Evolutionary conservation across 1,139 yeast genomes (phyloP), one percentile per base, ranked within the genome.

Genomic region (Candida buenavistaensis): DNA sequence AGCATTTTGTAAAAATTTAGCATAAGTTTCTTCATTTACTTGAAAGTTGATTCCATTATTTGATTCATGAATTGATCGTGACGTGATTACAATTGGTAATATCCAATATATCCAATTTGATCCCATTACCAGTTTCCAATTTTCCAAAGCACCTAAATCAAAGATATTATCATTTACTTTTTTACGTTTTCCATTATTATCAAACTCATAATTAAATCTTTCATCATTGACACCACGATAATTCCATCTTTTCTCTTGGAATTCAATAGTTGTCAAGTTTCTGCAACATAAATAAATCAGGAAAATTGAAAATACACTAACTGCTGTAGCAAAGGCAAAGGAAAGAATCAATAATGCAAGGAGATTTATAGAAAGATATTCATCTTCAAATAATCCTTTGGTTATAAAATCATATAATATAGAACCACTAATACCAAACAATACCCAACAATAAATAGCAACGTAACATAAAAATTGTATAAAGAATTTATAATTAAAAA

Each of bases 181-280:
- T 31, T 50, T 48, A 15, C 54, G 48, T 17, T 58, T 57, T 6
- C 54, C 52, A 30, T 68, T 48, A 7, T 65, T 44, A 41, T 68
- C 71, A 38, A 73, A 62, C 38, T 63, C 65, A 43, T 68, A 68
- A 32, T 54, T 58, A 43, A 58, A 60, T 21, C 48, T 40, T 10
- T 14, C 14, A 9, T 41, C 46, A 20, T 40, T 39, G 29, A 60
- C 68, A 17, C 77, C 66, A 37, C 72, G 62, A 45, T 74, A 75
- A 30, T 44, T 47, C 64, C 68, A 61, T 23, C 82, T 64, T 21
- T 70, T 70, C 29, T 71, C 68, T 60, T 84, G 82, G 35, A 80
- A 66, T 58, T 92, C 99, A 17, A 92, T 73, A 0, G 97, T 92
- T 8, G 97, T 89, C 40, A 68, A 64, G 57, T 92, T 92, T 7